Conservation (phyloP, 331 rosid genomes). For the Telfairia occidentalis region DNA sequence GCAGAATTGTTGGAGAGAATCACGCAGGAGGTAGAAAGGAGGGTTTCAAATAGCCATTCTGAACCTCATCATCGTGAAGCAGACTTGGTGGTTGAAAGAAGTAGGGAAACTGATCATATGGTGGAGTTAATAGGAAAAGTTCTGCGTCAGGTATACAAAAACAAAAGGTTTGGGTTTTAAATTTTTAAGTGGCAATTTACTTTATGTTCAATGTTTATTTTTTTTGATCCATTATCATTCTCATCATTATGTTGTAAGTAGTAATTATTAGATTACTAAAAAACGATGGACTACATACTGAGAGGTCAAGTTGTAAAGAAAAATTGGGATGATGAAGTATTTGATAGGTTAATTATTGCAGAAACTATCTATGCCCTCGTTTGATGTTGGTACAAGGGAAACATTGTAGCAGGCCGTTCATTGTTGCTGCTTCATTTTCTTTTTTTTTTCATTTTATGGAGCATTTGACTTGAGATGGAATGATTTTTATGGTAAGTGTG, state of each 20-base stretch:
- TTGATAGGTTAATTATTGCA: neutral
- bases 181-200: neutral
- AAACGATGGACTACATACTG: neutral
- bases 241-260: neutral
- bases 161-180: neutral
- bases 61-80: constrained; percentile 22
- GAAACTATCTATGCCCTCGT: neutral
- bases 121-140: constrained; percentile 58
- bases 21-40: constrained; percentile 48
- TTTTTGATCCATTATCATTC: neutral
- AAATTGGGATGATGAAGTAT: neutral
- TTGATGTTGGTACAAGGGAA: no score
- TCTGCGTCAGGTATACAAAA: constrained; percentile 53
- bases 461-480: no score
- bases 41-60: constrained; percentile 21
- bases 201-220: no score
- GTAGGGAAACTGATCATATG: constrained; percentile 54
- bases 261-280: neutral
- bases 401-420: neutral
- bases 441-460: no score
- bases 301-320: neutral
- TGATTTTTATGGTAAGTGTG: no score
- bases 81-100: constrained; percentile 29
- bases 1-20: constrained; percentile 53
- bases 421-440: neutral